Evolutionary conservation across 2,329 filamentous ascomycete species (phyloP).

Genomic region (Phaeomoniella chlamydospora): DNA sequence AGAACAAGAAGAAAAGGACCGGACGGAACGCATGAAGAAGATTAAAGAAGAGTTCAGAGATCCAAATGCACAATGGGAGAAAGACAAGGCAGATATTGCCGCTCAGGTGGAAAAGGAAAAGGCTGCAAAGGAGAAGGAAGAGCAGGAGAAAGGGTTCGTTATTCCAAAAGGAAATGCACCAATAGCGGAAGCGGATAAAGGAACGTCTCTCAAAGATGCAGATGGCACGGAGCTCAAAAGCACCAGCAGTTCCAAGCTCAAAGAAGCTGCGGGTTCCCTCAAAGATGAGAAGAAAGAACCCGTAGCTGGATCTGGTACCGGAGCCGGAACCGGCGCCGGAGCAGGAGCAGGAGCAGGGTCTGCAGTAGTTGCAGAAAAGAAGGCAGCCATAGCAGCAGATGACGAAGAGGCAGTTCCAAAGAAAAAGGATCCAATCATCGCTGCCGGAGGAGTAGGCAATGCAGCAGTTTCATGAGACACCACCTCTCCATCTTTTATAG

Average conservation of each 20-base stretch:
- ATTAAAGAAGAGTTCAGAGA: constrained; percentile 71
- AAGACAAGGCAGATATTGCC: constrained; percentile 70
- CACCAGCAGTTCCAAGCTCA: no score
- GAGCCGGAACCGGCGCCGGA: no score
- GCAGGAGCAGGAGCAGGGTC: not conserved
- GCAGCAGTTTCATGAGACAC: no score
- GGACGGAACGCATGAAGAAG: constrained; percentile 58
- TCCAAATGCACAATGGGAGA: constrained; percentile 67
- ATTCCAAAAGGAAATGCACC: no score
- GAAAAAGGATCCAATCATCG: not conserved
- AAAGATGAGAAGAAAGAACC: not conserved
- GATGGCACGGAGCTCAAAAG: no score
- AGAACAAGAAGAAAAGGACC: constrained; percentile 66
- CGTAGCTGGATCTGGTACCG: no score
- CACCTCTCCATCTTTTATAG: no score
- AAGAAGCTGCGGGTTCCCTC: not conserved
- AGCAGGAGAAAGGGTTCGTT: no score
- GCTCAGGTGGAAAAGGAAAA: constrained; percentile 48
- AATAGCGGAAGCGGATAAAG: no score
- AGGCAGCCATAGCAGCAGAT: not conserved
- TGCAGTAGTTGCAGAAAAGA: not conserved
- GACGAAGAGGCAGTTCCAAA: not conserved
- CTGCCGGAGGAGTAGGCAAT: no score
- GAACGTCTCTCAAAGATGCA: no score
- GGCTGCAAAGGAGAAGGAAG: constrained; percentile 20